phyloP scores from a whole-genome alignment of 345 rosid species.

The Euclidium syriacum region DNA sequence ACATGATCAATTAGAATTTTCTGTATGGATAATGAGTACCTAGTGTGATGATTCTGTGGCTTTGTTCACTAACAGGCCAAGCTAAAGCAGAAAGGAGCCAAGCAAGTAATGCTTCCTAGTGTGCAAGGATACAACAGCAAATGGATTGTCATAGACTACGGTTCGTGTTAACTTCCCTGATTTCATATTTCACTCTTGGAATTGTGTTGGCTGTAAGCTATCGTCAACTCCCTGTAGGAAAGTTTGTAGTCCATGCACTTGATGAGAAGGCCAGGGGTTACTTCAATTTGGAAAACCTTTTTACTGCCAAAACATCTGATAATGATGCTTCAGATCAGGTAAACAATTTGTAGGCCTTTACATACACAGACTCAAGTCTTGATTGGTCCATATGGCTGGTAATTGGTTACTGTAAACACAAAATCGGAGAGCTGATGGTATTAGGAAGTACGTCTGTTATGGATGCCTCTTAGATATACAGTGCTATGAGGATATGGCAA shows the following conservation, averaged over 20 bases:
- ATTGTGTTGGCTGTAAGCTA: neutral
- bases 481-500: neutral
- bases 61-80: slow-evolving; percentile 53
- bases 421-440: neutral
- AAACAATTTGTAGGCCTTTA: neutral
- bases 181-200: neutral
- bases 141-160: slow-evolving; percentile 84
- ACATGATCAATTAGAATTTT: neutral
- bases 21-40: neutral
- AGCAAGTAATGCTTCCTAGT: slow-evolving; percentile 50
- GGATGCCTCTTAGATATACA: neutral
- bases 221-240: slow-evolving; percentile 40
- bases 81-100: slow-evolving; percentile 75
- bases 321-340: slow-evolving; percentile 47
- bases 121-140: slow-evolving; percentile 76
- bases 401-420: neutral
- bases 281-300: slow-evolving; percentile 69
- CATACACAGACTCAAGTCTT: neutral
- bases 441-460: neutral
- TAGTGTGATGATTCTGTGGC: neutral
- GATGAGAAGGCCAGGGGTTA: slow-evolving; percentile 91
- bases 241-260: slow-evolving; percentile 80
- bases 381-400: neutral
- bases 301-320: slow-evolving; percentile 35
- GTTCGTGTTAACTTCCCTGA: slow-evolving; percentile 32